Base-by-base conservation (phyloP, 2,329 filamentous ascomycete genomes). In the Aaosphaeria arxii region DNA sequence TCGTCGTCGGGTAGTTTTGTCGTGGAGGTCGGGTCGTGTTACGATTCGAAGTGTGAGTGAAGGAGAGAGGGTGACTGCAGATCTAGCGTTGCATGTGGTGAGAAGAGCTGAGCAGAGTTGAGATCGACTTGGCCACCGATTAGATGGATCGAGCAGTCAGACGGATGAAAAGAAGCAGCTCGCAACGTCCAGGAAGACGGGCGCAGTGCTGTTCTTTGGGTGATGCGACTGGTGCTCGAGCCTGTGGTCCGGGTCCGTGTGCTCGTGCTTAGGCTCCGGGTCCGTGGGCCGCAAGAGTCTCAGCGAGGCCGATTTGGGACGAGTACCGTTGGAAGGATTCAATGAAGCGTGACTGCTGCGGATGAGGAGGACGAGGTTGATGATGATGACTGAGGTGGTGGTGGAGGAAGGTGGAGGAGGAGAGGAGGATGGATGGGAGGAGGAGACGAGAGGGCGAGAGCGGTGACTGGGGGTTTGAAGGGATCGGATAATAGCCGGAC, bases 71-170 rank as follows among this genome's bases (percentile, higher is more conserved):
- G 52, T 54, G 52, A 54, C 44, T 61, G 63, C 55, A 62, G 61
- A 53, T 42, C 57, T 64, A 63, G 59, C 61, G 63, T 62, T 52
- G 62, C 64, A 64, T 63, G 59, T 56, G 58, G 59, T 58, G 58
- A 54, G 50, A 40, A 47, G 13, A 47, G 53, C 35, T 48, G 49
- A 44, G 44, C 30, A 42, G 45, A 50, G 52, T 49, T 49, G 42
- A 44, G 31, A 49, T 30, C 36, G 35, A 38, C 48, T 32, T 47
- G 39, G 50, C 11, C 9, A 40, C 46, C 55, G 53, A 55, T 50
- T 57, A 49, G 48, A n/a, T n/a, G 33, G 7, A n/a, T 9, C 9
- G 3, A n/a, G 47, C 55, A 54, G 54, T 50, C 58, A 49, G 48
- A n/a, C 33, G 33, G 7, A n/a, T 9, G 33, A 9, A n/a, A 36